Conservation (phyloP, 257 asterid genomes). For the Prunella vulgaris region DNA sequence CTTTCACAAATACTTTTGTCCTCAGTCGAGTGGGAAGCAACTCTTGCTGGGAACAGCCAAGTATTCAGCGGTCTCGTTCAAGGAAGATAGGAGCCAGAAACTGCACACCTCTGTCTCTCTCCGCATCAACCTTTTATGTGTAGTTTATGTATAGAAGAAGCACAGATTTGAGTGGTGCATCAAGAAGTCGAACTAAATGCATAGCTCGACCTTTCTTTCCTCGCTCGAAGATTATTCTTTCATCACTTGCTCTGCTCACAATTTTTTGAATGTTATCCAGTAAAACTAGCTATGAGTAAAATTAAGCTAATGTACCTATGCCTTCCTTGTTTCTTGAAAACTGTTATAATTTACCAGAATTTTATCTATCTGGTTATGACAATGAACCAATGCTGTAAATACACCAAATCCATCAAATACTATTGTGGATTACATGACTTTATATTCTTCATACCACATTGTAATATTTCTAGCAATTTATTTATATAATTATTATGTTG, state of each 20-base stretch:
- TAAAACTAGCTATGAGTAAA: not conserved
- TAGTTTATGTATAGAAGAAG: slow-evolving; percentile 27
- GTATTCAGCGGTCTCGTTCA: slow-evolving; percentile 96
- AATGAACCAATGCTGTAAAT: not conserved
- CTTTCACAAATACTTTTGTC: slow-evolving; percentile 87
- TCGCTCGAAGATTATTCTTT: slow-evolving; percentile 17
- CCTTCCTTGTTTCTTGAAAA: not conserved
- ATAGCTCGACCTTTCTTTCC: not conserved
- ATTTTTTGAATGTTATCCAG: slow-evolving; percentile 12
- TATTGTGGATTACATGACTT: not conserved
- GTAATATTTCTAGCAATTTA: not conserved
- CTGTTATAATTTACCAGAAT: not conserved
- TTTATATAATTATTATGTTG: not conserved
- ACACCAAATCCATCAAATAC: not conserved
- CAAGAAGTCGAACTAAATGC: not conserved
- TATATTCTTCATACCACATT: not conserved
- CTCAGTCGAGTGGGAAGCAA: slow-evolving; percentile 98
- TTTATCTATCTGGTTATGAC: not conserved
- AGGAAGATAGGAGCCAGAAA: slow-evolving; percentile 52
- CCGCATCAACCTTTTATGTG: not conserved
- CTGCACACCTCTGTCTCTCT: not conserved
- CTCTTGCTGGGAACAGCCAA: slow-evolving; percentile 98
- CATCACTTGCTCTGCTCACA: slow-evolving; percentile 1
- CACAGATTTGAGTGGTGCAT: not conserved
- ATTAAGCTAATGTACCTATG: not conserved